A percentile compares a stretch with the other conserved stretches of the same genome.
These are phyloP conservation scores for Cryptococcus hybrid DNA, from an alignment of 1,284 basidiomycete species.

Conservation along the genomic window DNA sequence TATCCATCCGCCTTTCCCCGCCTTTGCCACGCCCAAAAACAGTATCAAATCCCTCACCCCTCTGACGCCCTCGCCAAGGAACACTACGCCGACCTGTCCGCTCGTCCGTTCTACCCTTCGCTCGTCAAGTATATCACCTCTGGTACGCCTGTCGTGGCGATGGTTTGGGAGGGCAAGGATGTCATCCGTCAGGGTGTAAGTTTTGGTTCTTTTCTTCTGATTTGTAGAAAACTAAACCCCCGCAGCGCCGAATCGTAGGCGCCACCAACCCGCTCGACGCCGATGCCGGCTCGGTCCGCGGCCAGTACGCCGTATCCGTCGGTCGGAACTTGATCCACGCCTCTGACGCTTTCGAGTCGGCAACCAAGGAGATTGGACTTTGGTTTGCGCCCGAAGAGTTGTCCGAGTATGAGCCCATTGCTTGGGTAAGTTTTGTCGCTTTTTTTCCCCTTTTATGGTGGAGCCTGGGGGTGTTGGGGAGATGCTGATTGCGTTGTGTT, in stretches of 20 bases:
- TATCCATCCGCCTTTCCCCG: too few relatives aligned
- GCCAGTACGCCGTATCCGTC: constrained; percentile 46
- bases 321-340: constrained; percentile 54
- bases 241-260: constrained; percentile 43
- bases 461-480: neutral
- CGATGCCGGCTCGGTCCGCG: constrained; percentile 42
- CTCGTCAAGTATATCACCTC: constrained; percentile 49
- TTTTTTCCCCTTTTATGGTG: neutral
- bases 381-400: constrained; percentile 53
- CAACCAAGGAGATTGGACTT: constrained; percentile 54
- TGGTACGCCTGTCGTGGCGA: constrained; percentile 47
- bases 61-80: constrained; percentile 44
- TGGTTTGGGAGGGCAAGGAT: constrained; percentile 48
- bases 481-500: neutral
- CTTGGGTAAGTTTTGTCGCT: constrained; percentile 29
- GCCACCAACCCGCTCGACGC: constrained; percentile 47
- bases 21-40: neutral
- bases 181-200: constrained; percentile 46
- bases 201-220: neutral
- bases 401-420: constrained; percentile 49
- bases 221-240: neutral
- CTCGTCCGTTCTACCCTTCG: constrained; percentile 42
- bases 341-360: constrained; percentile 53
- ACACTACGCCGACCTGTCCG: constrained; percentile 45
- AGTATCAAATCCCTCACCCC: constrained; percentile 45